Base-by-base conservation (phyloP, 495 filamentous ascomycete genomes). In the Astrocystis sublimbata region DNA sequence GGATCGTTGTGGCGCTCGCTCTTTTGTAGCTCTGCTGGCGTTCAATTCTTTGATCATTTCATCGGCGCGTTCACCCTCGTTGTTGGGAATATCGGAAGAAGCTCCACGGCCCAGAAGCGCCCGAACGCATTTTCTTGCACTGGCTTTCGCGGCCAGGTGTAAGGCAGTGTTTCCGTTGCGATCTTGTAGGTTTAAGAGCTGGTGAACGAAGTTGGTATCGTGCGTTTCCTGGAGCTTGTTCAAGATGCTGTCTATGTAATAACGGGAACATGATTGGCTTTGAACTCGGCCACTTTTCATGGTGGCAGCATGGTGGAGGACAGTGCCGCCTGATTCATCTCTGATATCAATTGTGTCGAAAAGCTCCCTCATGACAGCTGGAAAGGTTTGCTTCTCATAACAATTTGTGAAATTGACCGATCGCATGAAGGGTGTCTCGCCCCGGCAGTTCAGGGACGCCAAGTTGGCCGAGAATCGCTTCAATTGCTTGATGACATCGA, bases 331-430 rank as follows among this genome's bases (percentile, higher is more conserved):
- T 57, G 86, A 88, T 76, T 85, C 84, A 65, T 98, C 94, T 12
- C 85, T 79, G 47, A 83, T 83, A 21, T 85, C 86, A 38, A 97
- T 81, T 5, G 92, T 96, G 36, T 85, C 82, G 53, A 89, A 78
- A 4, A 98, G 81, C 38, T 96, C 80, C 61, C 89, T 88, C 60
- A 96, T 81, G n/a, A 98, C 81, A 13, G 79, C 78, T 1, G 89
- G 86, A 73, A 98, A 96, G 1, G 90, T 92, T 54, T 89, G 80
- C 72, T 91, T 94, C 67, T 97, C 93, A 73, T 89, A 92, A 68
- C 93, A 96, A 72, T 98, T 98, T 36, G 92, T 97, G 68, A 98
- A 98, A 58, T 93, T 80, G 30, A 98, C 92, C 15, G 89, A 88
- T n/a, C 92, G 88, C 81, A 98, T 96, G 46, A 98, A 82, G 0